Evolutionary conservation across 805 yeast species (phyloP), one percentile per base, ranked within the genome.

Genomic region (Barnettozyma sp.): DNA sequence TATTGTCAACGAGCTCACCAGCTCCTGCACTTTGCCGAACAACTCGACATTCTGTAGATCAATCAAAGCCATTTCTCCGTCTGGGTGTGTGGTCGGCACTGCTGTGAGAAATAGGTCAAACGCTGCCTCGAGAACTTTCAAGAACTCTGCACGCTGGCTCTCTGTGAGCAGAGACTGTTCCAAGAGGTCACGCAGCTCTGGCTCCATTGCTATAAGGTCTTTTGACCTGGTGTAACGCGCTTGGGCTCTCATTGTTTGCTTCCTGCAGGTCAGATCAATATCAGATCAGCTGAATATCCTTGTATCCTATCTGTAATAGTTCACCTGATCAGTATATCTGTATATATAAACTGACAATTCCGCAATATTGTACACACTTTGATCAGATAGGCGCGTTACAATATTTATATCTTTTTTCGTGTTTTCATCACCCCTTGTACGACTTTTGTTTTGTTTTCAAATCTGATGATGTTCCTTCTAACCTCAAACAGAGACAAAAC

Each of bases 131-230:
- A 56, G 30, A 33, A 52, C 41, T 22, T 40, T 43, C 14, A 42
- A 26, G 24, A 54, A 46, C 5, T 56, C 47, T 14, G 23, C 7
- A 31, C 41, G 47, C 34, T 55, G 56, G 6, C 8, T 27, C 3
- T 11, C 16, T 3, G 41, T 33, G 6, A 49, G 23, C 11, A 31
- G 40, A 3, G 52, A 46, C 21, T 48, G 43, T 11, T 26, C 23
- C 8, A 58, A 30, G 6, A 57, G 43, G 9, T 52, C 52, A 5
- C 33, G 33, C 9, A 56, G 39, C 18, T 56, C 61, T 2, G 34
- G n/a, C 35, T 59, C 61, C 49, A 55, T 50, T 3, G 60, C 49
- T 2, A 58, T 38, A n/a, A 58, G 48, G n/a, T 58, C 60, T 22
- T 34, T 35, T 1, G 61, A 55, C 15, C 56, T 40, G 4, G 31